Base-by-base conservation (phyloP, 257 asterid genomes). In the Rhazya stricta region DNA sequence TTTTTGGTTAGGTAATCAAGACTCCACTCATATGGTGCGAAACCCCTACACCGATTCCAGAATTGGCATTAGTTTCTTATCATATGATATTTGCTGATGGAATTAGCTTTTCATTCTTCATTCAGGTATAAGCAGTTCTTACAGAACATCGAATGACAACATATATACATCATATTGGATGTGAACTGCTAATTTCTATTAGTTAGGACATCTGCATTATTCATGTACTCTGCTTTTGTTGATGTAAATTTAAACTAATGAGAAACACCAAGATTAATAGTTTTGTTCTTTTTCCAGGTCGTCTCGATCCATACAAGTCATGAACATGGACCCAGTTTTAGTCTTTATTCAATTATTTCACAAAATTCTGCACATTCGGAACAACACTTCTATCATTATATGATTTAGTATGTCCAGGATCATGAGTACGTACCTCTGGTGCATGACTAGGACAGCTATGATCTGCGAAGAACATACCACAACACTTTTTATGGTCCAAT, bases 391-490 rank as follows among this genome's bases (percentile, higher is more conserved):
- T 3, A 50, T 15, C 19, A 21, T 10, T 9, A 39, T 39, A 39
- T 39, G 43, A 39, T 39, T 39, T 39, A 39, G 43, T 39, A 4
- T 39, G 48, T 4, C 62, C 23, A 27, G 29, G 6, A 18, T 56
- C 29, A 41, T 7, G 34, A 63, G 54, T 15, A 45, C 53, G 16
- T 45, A 69, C 73, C 50, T 25, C 19, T 45, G 2, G 5, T 41
- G 54, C 73, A 71, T 48, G 63, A 71, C 63, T 51, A 74, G 42
- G 43, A 74, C 43, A 23, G 42, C 60, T 60, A 60, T 60, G 3
- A 74, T 60, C 30, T 74, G 77, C 0, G 77, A 41, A 43, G 58
- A 74, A 23, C 77, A 74, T 25, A 74, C 71, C 29, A 74, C 57
- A 29, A n/a, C 70, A 34, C 77, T 57, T 8, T 74, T 19, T 18